Evolutionary conservation across 2,329 filamentous ascomycete species (phyloP).

Genomic region (Arachnomyces sp.): DNA sequence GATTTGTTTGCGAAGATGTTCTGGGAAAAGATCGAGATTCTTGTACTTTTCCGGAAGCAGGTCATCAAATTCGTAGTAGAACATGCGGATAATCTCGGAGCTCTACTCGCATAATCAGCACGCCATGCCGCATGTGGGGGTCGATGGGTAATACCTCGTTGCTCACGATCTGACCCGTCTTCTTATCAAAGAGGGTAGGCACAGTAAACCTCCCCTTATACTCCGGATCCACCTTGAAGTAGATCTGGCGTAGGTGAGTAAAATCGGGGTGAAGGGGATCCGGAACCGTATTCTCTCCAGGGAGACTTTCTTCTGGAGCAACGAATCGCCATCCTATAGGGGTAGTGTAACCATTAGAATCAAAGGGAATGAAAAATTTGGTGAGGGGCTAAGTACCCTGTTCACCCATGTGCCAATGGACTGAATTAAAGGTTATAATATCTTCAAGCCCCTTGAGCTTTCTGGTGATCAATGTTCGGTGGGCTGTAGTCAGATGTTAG

Average conservation of each 20-base stretch:
- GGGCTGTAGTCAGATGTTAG: conserved; percentile 45
- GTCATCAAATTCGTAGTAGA: conserved; percentile 72
- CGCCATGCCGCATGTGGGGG: background rate
- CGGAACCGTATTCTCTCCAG: conserved; percentile 45
- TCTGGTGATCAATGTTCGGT: conserved; percentile 76
- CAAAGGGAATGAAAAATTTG: background rate
- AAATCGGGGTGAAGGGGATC: conserved; percentile 57
- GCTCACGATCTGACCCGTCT: conserved; percentile 67
- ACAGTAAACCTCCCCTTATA: conserved; percentile 80
- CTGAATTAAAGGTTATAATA: conserved; percentile 67
- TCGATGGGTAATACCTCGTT: conserved; percentile 56
- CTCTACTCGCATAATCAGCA: conserved; percentile 31
- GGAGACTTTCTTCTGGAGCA: conserved; percentile 51
- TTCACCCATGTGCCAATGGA: conserved; percentile 81
- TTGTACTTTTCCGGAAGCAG: conserved; percentile 54
- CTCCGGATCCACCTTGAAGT: conserved; percentile 63
- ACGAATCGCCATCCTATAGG: conserved; percentile 71
- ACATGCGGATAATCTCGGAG: conserved; percentile 85
- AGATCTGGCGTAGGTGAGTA: conserved; percentile 68
- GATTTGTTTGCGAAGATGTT: conserved; percentile 56
- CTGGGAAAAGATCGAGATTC: conserved; percentile 59
- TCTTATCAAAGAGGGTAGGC: conserved; percentile 68
- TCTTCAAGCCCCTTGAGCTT: conserved; percentile 89
- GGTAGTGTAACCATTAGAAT: conserved; percentile 8
- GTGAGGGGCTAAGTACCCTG: conserved; percentile 41